Evolutionary conservation across 2,329 filamentous ascomycete genomes (phyloP), one percentile per base, ranked within the genome.

Genomic region (Cladosporium phlei): DNA sequence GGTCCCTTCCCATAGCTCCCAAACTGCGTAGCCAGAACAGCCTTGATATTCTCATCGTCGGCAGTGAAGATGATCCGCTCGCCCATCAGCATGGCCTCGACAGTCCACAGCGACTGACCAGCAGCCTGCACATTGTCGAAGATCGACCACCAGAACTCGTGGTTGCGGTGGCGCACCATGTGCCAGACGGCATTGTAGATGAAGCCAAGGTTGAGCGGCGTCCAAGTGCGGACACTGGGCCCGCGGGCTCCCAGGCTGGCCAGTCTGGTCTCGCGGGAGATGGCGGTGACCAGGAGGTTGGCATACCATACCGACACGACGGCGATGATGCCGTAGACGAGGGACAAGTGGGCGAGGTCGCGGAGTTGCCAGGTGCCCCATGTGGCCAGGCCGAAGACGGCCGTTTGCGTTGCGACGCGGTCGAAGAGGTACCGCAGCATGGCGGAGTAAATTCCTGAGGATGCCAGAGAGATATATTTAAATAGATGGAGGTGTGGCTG

Each of bases 41-140:
- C 87, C 66, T 95, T 95, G 70, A 95, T 85, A 62, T 95, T 95
- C 59, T 94, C 88, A 0, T 86, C 85, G 55, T 95, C 88, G 4
- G 79, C 78, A 0, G 90, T 95, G 59, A 93, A 76, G 49, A 94
- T 65, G 17, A 84, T 65, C n/a, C 86, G 79, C 38, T 69, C 63
- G 38, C 76, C 74, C 1, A 79, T 58, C 5, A 80, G 57, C 1
- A 72, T 72, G 9, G 69, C 64, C 66, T 91, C 86, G 29, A 75
- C 68, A 0, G 86, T 90, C 55, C 73, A 81, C 24, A 67, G 59
- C 9, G 14, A 11, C 12, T 21, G 20, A 3, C 22, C 32, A 8
- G 16, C 32, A 16, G 62, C 60, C 34, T 52, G 46, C 10, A 60
- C 64, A 12, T 66, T 64, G 7, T 53, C 38, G 58, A 89, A 77